Evolutionary conservation across 768 basidiomycete species (phyloP), one percentile per base, ranked within the genome.

Genomic region (Boletus patriciae): DNA sequence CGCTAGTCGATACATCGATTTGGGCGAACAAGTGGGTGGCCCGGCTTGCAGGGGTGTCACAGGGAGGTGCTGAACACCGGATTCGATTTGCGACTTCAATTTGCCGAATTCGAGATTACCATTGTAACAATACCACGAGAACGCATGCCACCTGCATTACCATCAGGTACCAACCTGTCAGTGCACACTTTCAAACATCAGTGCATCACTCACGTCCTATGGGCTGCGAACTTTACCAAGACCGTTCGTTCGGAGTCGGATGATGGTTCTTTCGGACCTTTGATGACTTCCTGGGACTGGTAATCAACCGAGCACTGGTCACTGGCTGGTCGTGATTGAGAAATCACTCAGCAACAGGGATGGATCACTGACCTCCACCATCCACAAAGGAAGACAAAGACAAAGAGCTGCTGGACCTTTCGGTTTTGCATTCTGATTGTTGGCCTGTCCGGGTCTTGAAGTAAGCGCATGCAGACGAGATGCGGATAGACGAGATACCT

Each of bases 1-100:
- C 6, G 74, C 73, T 0, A 74, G 56, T 50, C 70, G 70, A 33
- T 74, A 75, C 71, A 75, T 74, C 0, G 74, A 75, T 62, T 74
- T 74, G 9, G 74, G 73, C 15, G 73, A 74, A 50, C 73, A 74
- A 9, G 49, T 29, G 4, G 62, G 62, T 37, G 54, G 51, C 4
- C 38, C 45, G 13, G 52, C 55, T 45, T 50, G 25, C 42, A 40
- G 3, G 15, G 38, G 21, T n/a, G 41, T 21, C 31, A 29, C 31
- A 4, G 38, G 48, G 18, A 44, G 16, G 23, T 12, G 40, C 2
- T 16, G 46, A 43, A 19, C 3, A 46, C 50, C 55, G 8, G 38
- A 41, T 34, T 45, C 46, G 4, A 45, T 45, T 42, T 66, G 60
- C 31, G 67, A 67, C 29, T 50, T 63, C 42, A 67, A 31, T 38